Evolutionary conservation across 345 rosid genomes (phyloP), one percentile per base, ranked within the genome.

Genomic region (Melaleuca alternifolia): DNA sequence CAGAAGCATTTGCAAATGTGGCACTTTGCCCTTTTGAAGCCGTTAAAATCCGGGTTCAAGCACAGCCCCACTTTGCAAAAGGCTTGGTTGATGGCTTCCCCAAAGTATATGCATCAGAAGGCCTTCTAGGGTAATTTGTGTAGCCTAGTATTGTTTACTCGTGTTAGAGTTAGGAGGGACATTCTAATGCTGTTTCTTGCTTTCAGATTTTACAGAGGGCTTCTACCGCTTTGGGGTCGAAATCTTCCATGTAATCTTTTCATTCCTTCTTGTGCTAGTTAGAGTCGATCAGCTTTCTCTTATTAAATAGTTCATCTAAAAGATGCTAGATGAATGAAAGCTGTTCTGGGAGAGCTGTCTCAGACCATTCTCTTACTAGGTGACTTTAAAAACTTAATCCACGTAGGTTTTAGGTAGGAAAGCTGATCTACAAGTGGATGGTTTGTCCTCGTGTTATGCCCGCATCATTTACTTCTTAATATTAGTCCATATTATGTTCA

Each of bases 1-100:
- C 97, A 23, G 92, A 95, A 89, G 91, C 93, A 26, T 93, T 93
- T 88, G 94, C 96, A 53, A 94, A 93, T 62, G 89, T 92, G 61
- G 93, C 96, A 50, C 93, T 95, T 83, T 94, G 94, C 84, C 95
- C 94, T 33, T 95, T 95, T 61, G 96, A 95, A 88, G 93, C 95
- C 1, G 84, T 92, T 62, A 95, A 93, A 90, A 92, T 93, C 51
- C 94, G 90, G 52, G 95, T 95, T 86, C 96, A 94, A 85, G 89
- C 95, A 13, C 97, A 93, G 87, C 93, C 92, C 53, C 37, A 44
- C 76, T 95, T 91, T 87, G 96, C 96, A 1, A 95, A 89, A 89
- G 96, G 95, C 81, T 88, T 95, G 88, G 82, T 41, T 71, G 95
- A 93, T 85, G 96, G 97, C 50, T 89, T 94, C 75, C 96, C 96